Base-by-base conservation (phyloP, 2,329 filamentous ascomycete species). In the Clonostachys rhizophaga region DNA sequence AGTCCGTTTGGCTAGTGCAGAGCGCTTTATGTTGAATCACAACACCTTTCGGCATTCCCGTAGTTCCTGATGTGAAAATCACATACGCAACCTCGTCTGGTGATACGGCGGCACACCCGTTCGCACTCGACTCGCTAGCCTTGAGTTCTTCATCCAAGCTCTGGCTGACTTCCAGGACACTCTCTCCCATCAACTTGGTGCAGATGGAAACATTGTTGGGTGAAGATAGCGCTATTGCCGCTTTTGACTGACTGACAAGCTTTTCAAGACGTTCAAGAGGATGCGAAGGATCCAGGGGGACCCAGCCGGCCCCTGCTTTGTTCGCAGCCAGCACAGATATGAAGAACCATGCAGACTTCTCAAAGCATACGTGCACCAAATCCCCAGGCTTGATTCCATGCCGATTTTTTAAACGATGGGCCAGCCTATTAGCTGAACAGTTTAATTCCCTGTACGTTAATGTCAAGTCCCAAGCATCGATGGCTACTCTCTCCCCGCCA, bases 261-360 rank as follows among this genome's bases (percentile, higher is more conserved):
- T 42, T 2, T 66, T 71, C 50, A 74, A 68, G 44, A 72, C 63
- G 6, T 71, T 62, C 33, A 75, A 72, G 36, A 67, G 50, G 50
- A 30, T 52, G 43, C 14, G 47, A 37, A 6, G 48, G 40, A 13
- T 50, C 44, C 9, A 52, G 34, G 8, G 42, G 44, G 4, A 50
- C 40, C 11, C 34, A 50, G 4, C 45, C 49, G 7, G 33, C 44
- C 4, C 51, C 49, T n/a, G 42, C 44, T 39, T 50, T 50, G 5
- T 42, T 43, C 18, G 51, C 41, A 5, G 30, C 51, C 17, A 50
- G 16, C 9, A 49, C 40, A 12, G 49, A 42, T 10, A 52, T 45
- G 4, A 46, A 13, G 5, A 30, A 39, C 48, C 50, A 50, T 6
- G 34, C 41, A 2, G 43, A 45, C 35, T 50, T 52, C 34, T 44